Conservation (phyloP, 2,329 filamentous ascomycete genomes). For the Fragosphaeria purpurea region DNA sequence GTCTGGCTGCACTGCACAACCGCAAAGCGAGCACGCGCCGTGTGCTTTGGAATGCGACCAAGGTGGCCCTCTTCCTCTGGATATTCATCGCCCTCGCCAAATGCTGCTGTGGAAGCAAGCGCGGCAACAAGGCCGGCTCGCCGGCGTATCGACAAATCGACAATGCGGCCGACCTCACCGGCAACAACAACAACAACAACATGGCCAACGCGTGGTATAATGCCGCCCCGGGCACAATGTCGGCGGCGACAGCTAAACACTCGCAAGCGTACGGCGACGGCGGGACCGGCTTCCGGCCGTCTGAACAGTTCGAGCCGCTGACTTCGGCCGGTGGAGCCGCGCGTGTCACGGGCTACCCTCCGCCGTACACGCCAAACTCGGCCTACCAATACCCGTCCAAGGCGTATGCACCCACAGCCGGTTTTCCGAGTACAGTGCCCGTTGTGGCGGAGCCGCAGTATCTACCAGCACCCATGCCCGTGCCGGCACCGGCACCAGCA, state of each 20-base stretch:
- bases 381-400: background rate
- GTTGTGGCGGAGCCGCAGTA: background rate
- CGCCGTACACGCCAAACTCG: background rate
- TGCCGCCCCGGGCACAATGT: too few species aligned
- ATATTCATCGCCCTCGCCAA: conserved; percentile 1
- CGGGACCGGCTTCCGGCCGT: background rate
- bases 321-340: background rate
- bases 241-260: background rate
- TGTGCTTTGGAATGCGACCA: background rate
- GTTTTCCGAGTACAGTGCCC: background rate
- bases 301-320: conserved; percentile 3
- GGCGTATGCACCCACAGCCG: background rate
- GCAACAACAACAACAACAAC: background rate
- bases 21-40: background rate
- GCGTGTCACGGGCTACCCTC: too few species aligned
- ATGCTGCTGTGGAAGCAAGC: background rate
- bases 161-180: background rate
- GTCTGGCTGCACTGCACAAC: background rate
- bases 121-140: background rate
- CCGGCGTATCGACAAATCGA: background rate
- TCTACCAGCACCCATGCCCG: background rate
- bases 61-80: conserved; percentile 6
- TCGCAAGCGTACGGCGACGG: conserved; percentile 3
- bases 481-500: background rate
- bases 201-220: background rate